Evolutionary conservation across 192 early-diverging fungal species (phyloP).

Genomic region (Coemansia sp.): DNA sequence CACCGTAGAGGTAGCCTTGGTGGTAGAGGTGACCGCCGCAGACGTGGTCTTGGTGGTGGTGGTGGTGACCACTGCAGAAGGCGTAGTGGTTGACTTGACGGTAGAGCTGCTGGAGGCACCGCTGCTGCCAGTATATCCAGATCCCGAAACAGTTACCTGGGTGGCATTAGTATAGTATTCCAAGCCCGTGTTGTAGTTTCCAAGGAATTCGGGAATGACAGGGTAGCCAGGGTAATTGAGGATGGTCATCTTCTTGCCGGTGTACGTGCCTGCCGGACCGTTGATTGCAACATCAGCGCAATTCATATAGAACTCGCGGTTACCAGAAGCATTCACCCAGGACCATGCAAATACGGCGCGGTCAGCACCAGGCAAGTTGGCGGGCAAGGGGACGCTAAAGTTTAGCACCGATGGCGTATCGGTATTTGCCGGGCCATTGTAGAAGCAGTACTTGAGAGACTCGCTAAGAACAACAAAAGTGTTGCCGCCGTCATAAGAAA

Average conservation of each 20-base stretch:
- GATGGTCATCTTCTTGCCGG: slow-evolving; percentile 33
- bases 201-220: slow-evolving; percentile 24
- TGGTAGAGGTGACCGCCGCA: background rate
- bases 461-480: slow-evolving; percentile 57
- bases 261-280: slow-evolving; percentile 18
- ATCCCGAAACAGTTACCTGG: slow-evolving; percentile 13
- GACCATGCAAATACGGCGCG: slow-evolving; percentile 56
- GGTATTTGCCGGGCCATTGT: background rate
- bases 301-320: no score
- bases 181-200: slow-evolving; percentile 10
- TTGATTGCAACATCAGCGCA: slow-evolving; percentile 53
- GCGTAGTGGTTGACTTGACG: no score
- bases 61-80: background rate
- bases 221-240: slow-evolving; percentile 30
- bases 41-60: background rate
- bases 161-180: slow-evolving; percentile 4
- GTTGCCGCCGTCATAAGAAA: slow-evolving; percentile 55
- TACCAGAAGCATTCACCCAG: slow-evolving; percentile 60
- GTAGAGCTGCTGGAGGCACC: no score
- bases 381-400: slow-evolving; percentile 45
- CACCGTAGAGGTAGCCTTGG: background rate
- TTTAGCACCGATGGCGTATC: slow-evolving; percentile 8
- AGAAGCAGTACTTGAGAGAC: slow-evolving; percentile 38
- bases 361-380: slow-evolving; percentile 31
- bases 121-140: slow-evolving; percentile 4